Evolutionary conservation across 805 yeast genomes (phyloP), one percentile per base, ranked within the genome.

Genomic region (Pichia cephalocereana): DNA sequence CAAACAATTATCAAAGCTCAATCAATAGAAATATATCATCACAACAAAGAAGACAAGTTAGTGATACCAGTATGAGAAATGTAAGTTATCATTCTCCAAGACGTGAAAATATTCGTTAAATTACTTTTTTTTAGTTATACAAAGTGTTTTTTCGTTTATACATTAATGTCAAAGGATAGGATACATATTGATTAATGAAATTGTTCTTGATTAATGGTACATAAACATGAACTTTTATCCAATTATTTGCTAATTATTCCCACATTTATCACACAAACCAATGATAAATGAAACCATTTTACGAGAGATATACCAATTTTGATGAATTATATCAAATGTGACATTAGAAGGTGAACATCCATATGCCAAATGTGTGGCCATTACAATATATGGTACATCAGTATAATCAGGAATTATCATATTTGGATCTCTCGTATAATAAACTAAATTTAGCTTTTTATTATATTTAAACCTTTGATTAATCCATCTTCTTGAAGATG

Each of bases 401-500:
- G 43, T 52, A 54, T 56, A 61, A 53, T 60, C 63, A 18, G 68
- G 65, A 15, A 62, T 59, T 15, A 57, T 49, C 14, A 62, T 59
- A 43, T 61, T 54, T 10, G 58, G 44, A 47, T 62, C 64, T 18
- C 65, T 48, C 47, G 61, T 43, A 39, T 62, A 62, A 34, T 51
- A 57, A n/a, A 62, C 64, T 30, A 55, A 47, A 23, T 51, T 51
- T 2, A 51, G 42, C 3, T 32, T 30, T 8, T 51, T 36, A 43
- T 61, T 57, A 38, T 44, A 58, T 42, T 55, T 58, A 48, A 62
- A 62, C 44, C 66, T 50, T 49, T 62, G 66, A 46, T 62, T 62
- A 51, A 62, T 62, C 66, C 66, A 62, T 43, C 66, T 52, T 44
- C 66, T 43, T 8, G 66, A 64, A 44, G 61, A 60, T 6, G 66